These are phyloP conservation scores for Acanthamoeba royreba DNA, from an alignment of 208 protist genomes.

Conservation along the genomic window DNA sequence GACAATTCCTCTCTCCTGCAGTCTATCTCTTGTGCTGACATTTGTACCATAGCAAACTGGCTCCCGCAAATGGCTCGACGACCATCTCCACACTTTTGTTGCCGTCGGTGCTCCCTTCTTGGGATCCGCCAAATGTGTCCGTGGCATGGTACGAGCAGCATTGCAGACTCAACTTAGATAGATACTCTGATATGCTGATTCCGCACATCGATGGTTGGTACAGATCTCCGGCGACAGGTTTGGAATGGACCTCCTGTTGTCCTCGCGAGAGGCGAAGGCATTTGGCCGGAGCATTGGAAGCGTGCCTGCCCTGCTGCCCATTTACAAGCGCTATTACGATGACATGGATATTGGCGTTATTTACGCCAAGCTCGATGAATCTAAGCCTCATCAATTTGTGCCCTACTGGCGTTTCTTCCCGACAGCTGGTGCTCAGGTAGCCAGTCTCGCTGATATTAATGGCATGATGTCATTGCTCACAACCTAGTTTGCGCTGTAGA, in stretches of 20 bases:
- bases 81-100: constrained; percentile 40
- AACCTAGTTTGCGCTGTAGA: not conserved
- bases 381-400: not conserved
- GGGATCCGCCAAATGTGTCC: constrained; percentile 2
- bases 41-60: not conserved
- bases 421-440: not conserved
- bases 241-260: not conserved
- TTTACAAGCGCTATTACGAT: not conserved
- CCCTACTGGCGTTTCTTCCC: not conserved
- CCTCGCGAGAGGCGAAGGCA: not conserved
- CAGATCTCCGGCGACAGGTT: not conserved
- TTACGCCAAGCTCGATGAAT: not conserved
- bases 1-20: not conserved
- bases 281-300: not conserved
- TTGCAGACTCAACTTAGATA: not conserved
- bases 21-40: not conserved
- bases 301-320: not conserved
- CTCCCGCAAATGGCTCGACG: not conserved
- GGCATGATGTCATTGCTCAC: not conserved
- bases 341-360: not conserved
- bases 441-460: not conserved
- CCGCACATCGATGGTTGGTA: not conserved
- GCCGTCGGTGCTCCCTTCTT: constrained; percentile 22
- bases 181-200: not conserved
- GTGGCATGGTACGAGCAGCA: not conserved